Base-by-base conservation (phyloP, 768 basidiomycete genomes). In the Auricularia auricula-judae region DNA sequence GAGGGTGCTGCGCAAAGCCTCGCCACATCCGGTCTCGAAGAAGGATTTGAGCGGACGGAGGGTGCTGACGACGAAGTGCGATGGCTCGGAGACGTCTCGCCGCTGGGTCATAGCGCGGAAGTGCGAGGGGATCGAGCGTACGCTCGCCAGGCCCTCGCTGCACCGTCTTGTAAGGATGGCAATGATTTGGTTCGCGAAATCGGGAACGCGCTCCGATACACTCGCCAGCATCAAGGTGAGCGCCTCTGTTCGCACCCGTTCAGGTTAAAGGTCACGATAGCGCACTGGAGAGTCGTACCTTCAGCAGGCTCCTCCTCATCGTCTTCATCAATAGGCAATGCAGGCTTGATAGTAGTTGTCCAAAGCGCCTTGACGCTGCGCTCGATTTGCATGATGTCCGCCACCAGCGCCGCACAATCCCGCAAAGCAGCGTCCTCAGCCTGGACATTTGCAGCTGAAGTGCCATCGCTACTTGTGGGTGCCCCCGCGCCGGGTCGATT, bases 121-220 rank as follows among this genome's bases (percentile, higher is more conserved):
- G 70, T 98, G 94, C 0, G 89, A 87, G 1, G 93, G 92, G 70
- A 98, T 90, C 0, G 90, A 88, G 60, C 91, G 83, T 65, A 98
- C 90, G 14, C 89, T 86, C 36, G 87, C 82, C 54, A 98, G 82
- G 7, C 87, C 85, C 67, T 97, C 95, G 66, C 86, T 88, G 68
- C 89, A 93, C n/a, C 92, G 85, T 66, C 84, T 82, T 18, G 84
- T 84, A 34, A 98, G 77, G 62, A 96, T 86, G 11, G 77, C 71
- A 33, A 89, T 73, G 64, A 96, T 83, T 63, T 90, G 87, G 34
- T 72, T 78, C 4, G 86, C 82, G 65, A 90, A 74, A 2, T 83
- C 78, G 14, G 82, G 77, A n/a, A 85, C 76, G n/a, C 86, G 72
- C 2, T 79, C 72, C 1, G 77, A 76, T 4, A 93, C 67, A 5